phyloP scores from a whole-genome alignment of 2,329 filamentous ascomycete genomes.

The Pseudogymnoascus sp. region DNA sequence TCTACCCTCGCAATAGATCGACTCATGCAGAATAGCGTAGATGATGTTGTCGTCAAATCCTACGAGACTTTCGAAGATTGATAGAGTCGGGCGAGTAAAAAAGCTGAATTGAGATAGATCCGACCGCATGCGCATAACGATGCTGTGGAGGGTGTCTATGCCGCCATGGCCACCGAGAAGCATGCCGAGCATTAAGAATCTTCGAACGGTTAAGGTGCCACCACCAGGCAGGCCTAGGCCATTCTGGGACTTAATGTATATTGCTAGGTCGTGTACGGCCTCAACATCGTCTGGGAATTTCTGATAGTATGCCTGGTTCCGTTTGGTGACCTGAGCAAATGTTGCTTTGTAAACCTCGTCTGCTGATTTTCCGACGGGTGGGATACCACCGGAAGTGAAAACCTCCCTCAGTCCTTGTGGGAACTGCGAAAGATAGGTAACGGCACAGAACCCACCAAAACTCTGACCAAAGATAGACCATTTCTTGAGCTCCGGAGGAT shows the following conservation, averaged over 20 bases:
- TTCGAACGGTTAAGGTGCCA: conserved; percentile 61
- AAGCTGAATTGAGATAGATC: conserved; percentile 73
- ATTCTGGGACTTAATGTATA: conserved; percentile 52
- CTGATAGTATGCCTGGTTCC: conserved; percentile 67
- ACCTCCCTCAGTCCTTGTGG: conserved; percentile 72
- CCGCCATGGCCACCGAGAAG: conserved; percentile 73
- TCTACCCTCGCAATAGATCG: conserved; percentile 68
- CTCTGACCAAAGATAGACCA: conserved; percentile 89
- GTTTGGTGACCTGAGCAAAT: conserved; percentile 59
- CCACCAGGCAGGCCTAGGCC: conserved; percentile 63
- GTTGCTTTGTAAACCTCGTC: conserved; percentile 69
- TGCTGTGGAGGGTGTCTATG: conserved; percentile 64
- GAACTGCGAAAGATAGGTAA: conserved; percentile 76
- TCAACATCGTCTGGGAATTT: conserved; percentile 79
- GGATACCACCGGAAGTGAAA: conserved; percentile 78
- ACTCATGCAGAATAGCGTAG: conserved; percentile 81
- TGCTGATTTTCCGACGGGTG: conserved; percentile 62
- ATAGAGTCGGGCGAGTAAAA: conserved; percentile 64
- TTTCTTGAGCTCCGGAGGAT: conserved; percentile 60
- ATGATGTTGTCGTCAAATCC: conserved; percentile 70
- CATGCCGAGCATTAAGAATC: conserved; percentile 72
- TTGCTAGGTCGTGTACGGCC: conserved; percentile 58
- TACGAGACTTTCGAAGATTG: conserved; percentile 57
- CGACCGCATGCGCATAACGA: conserved; percentile 60
- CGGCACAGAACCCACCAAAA: conserved; percentile 80